A percentile compares a stretch with the other conserved stretches of the same genome.
phyloP scores from a whole-genome alignment of 345 rosid species.

The Salix brachista region DNA sequence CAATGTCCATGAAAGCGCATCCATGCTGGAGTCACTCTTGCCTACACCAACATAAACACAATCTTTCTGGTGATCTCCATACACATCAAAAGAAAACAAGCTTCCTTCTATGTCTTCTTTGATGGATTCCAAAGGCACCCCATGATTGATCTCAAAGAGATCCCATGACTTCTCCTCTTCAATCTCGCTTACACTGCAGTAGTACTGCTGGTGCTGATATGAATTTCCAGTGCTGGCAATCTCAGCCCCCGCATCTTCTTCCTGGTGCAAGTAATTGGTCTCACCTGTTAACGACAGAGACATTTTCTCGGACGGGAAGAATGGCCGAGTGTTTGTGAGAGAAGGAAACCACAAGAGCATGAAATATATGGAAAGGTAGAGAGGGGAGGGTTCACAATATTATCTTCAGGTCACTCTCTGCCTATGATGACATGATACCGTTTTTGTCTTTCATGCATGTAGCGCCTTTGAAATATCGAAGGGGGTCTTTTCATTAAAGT shows the following conservation, averaged over 20 bases:
- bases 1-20: conserved; percentile 72
- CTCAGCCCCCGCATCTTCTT: neutral
- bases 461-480: no score
- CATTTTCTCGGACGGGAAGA: neutral
- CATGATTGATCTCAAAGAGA: conserved; percentile 29
- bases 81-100: conserved; percentile 36
- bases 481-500: no score
- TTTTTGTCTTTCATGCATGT: no score
- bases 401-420: no score
- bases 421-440: no score
- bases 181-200: conserved; percentile 13
- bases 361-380: neutral
- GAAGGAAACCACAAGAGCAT: neutral
- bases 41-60: conserved; percentile 71
- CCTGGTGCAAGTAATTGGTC: neutral
- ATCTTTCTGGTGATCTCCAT: conserved; percentile 22
- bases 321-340: neutral
- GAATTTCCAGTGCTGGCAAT: neutral
- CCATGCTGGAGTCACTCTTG: conserved; percentile 71
- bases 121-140: conserved; percentile 3
- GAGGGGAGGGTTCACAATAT: neutral
- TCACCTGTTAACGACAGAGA: neutral
- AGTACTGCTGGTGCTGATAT: neutral
- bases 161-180: conserved; percentile 31
- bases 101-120: conserved; percentile 33